These are phyloP conservation scores for Nigrospora osmanthi DNA, from an alignment of 2,329 filamentous ascomycete species.

Conservation along the genomic window DNA sequence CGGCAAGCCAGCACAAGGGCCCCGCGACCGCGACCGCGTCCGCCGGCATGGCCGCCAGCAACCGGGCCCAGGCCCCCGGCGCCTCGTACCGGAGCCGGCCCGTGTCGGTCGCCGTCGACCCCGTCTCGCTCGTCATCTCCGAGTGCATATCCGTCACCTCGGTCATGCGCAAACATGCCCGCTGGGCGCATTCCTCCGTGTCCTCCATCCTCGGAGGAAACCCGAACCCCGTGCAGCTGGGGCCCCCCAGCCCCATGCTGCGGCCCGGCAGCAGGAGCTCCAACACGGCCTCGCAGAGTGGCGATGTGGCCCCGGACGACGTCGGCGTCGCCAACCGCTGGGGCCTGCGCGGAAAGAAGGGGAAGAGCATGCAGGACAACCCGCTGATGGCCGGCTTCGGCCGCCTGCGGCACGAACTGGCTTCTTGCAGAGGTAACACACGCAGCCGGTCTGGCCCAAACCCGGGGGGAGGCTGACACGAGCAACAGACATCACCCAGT, in stretches of 20 bases:
- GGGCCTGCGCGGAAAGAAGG: slow-evolving; percentile 90
- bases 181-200: slow-evolving; percentile 93
- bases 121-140: slow-evolving; percentile 87
- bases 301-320: slow-evolving; percentile 38
- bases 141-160: slow-evolving; percentile 99
- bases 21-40: slow-evolving; percentile 15
- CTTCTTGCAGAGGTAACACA: slow-evolving; percentile 65
- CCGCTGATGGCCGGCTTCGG: slow-evolving; percentile 94
- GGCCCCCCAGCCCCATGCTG: slow-evolving; percentile 33
- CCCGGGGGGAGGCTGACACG: too few relatives aligned
- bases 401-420: slow-evolving; percentile 78
- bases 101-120: slow-evolving; percentile 78
- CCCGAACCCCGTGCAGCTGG: slow-evolving; percentile 49
- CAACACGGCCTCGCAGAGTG: slow-evolving; percentile 18
- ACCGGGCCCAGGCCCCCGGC: slow-evolving; percentile 22
- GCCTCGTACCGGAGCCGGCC: slow-evolving; percentile 54
- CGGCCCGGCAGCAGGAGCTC: slow-evolving; percentile 34
- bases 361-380: slow-evolving; percentile 95
- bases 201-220: slow-evolving; percentile 86
- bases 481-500: slow-evolving; percentile 66
- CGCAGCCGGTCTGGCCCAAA: background rate
- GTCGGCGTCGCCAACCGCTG: slow-evolving; percentile 70
- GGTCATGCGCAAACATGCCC: slow-evolving; percentile 93
- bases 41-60: slow-evolving; percentile 8
- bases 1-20: slow-evolving; percentile 10